Base-by-base conservation (phyloP, 768 basidiomycete species). In the Clavulina sp. region DNA sequence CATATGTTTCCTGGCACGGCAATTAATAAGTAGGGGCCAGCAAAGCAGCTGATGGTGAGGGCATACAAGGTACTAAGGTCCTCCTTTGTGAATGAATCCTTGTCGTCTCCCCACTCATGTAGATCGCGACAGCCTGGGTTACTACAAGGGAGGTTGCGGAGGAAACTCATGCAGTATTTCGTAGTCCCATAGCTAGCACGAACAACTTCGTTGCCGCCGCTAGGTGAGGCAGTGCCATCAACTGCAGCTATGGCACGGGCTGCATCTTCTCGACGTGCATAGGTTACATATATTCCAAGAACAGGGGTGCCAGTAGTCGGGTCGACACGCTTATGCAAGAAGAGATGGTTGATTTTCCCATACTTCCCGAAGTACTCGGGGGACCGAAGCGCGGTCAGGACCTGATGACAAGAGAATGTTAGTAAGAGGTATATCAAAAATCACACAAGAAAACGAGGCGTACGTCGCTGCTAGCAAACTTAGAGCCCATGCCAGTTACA, bases 61-160 rank as follows among this genome's bases (percentile, higher is more conserved):
- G 72, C 77, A 44, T 62, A 93, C 89, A 92, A 67, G 0, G 91
- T 93, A 24, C 88, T 83, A 53, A 93, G 69, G 65, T 97, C 93
- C 63, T 96, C 91, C 67, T 92, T 92, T 1, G 92, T 91, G 62
- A 95, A 92, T 60, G 87, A 92, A 64, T 99, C 95, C 52, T 88
- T 84, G 66, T 97, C 93, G 55, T 96, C 95, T 31, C 92, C 95
- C 87, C 89, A 95, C 64, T 97, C 95, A 62, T 99, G 95, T 41
- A 92, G 68, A 63, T 86, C 84, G 80, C 92, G 82, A 66, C 95
- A 99, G 57, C 76, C 80, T 59, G 84, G 81, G 60, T 88, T 88
- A 53, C 79, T 74, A 65, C 95, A 99, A 54, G 73, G 73, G 32
- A 76, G 73, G 19, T 86, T 80, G 38, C 92, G 83, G 55, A 99